phyloP scores from a whole-genome alignment of 2,329 filamentous ascomycete species.

The Calonectria pteridis region DNA sequence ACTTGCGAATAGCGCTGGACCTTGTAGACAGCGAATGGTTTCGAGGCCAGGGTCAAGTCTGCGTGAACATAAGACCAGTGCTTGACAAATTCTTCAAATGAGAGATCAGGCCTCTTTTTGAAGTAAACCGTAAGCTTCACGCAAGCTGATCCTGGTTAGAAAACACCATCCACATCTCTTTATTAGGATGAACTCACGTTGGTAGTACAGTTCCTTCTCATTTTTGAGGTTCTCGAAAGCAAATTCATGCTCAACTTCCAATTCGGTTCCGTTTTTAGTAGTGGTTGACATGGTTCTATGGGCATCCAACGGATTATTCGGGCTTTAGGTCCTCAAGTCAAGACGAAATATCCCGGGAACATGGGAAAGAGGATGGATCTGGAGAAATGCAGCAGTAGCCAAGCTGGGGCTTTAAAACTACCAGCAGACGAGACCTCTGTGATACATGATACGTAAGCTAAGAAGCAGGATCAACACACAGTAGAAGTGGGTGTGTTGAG shows the following conservation, averaged over 20 bases:
- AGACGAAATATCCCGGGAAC: background rate
- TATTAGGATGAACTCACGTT: background rate
- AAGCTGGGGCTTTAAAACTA: background rate
- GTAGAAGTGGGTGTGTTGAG: too few relatives aligned
- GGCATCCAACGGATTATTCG: too few relatives aligned
- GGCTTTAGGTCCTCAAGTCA: background rate
- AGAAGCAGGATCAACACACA: background rate
- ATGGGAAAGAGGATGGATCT: background rate
- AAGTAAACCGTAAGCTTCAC: constrained; percentile 3
- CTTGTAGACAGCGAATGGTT: background rate
- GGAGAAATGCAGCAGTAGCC: too few relatives aligned
- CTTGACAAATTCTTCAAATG: background rate
- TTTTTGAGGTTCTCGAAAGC: background rate
- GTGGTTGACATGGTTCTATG: background rate
- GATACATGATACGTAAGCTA: background rate
- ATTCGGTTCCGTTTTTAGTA: background rate
- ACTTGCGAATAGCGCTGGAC: background rate
- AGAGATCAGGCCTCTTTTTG: background rate
- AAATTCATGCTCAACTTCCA: background rate
- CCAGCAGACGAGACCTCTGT: background rate
- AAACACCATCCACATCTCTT: too few relatives aligned
- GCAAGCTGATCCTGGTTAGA: background rate
- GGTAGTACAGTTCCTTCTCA: background rate
- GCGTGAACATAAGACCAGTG: constrained; percentile 1
- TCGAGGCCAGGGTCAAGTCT: background rate